These are phyloP conservation scores for Udeniomyces megalosporus DNA, from an alignment of 768 basidiomycete genomes.

Conservation along the genomic window DNA sequence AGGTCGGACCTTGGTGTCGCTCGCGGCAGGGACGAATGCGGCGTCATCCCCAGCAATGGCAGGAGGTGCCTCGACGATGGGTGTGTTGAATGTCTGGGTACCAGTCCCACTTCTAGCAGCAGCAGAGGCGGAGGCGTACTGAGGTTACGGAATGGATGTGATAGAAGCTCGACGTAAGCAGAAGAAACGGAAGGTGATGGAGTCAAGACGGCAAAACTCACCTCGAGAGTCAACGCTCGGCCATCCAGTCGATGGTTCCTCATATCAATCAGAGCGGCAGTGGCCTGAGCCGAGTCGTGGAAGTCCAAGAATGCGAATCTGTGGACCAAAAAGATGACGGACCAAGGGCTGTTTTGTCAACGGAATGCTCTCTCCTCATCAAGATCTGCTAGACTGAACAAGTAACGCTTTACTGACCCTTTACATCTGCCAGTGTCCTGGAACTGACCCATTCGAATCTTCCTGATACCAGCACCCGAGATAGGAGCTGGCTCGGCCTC, in stretches of 20 bases:
- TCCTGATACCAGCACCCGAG: conserved; percentile 37
- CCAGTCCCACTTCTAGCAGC: conserved; percentile 24
- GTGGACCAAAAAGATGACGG: neutral
- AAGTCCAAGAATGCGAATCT: conserved; percentile 96
- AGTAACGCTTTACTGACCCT: conserved; percentile 45
- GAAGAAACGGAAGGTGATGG: neutral
- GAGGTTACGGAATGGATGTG: neutral
- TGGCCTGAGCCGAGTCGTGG: conserved; percentile 57
- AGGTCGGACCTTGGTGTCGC: conserved; percentile 5
- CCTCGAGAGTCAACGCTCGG: conserved; percentile 55
- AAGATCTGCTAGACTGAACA: neutral
- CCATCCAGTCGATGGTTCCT: conserved; percentile 73
- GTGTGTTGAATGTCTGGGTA: conserved; percentile 15
- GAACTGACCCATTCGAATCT: conserved; percentile 85
- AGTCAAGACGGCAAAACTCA: conserved; percentile 18
- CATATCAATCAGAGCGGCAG: conserved; percentile 60
- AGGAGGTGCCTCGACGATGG: conserved; percentile 1
- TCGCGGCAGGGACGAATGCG: neutral
- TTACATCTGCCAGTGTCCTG: conserved; percentile 91
- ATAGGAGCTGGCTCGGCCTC: conserved; percentile 27
- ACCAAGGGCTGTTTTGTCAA: neutral
- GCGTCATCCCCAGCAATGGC: neutral
- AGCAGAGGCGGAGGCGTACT: conserved; percentile 30
- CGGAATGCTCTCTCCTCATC: too few species aligned
- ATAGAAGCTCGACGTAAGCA: conserved; percentile 19